phyloP scores from a whole-genome alignment of 2,329 filamentous ascomycete species.

The Colletotrichum phormii region DNA sequence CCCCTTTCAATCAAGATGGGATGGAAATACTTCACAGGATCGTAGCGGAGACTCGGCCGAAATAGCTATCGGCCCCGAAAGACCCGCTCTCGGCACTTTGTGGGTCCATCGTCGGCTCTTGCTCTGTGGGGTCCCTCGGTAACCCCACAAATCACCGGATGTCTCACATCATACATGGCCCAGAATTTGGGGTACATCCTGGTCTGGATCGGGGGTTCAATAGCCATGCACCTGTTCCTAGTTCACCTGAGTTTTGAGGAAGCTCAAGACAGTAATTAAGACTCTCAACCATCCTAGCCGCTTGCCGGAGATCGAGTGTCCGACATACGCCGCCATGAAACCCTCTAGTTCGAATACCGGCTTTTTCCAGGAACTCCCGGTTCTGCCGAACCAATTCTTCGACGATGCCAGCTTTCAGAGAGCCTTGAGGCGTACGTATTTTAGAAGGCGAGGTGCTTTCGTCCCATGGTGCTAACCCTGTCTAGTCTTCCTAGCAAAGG shows the following conservation, averaged over 20 bases:
- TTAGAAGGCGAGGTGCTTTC: not conserved
- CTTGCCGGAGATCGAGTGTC: not conserved
- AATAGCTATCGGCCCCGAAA: not conserved
- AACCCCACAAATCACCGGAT: slow-evolving; percentile 15
- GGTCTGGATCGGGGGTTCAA: no score
- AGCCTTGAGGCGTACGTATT: slow-evolving; percentile 59
- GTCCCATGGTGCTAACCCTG: not conserved
- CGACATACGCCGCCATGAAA: slow-evolving; percentile 48
- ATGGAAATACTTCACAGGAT: not conserved
- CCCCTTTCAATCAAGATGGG: not conserved
- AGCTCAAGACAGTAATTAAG: not conserved
- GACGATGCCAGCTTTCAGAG: slow-evolving; percentile 66
- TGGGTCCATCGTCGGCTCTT: not conserved
- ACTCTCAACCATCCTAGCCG: not conserved
- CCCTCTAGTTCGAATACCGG: slow-evolving; percentile 59
- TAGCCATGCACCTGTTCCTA: not conserved
- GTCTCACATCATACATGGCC: not conserved
- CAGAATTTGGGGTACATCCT: not conserved
- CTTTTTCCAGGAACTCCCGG: slow-evolving; percentile 66
- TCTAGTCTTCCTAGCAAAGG: slow-evolving; percentile 61
- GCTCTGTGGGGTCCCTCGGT: not conserved
- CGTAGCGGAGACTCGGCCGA: not conserved
- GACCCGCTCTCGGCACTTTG: not conserved
- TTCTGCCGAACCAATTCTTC: slow-evolving; percentile 66
- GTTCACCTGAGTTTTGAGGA: not conserved